These are phyloP conservation scores for Nemania sp. DNA, from an alignment of 2,329 filamentous ascomycete species.

Conservation along the genomic window DNA sequence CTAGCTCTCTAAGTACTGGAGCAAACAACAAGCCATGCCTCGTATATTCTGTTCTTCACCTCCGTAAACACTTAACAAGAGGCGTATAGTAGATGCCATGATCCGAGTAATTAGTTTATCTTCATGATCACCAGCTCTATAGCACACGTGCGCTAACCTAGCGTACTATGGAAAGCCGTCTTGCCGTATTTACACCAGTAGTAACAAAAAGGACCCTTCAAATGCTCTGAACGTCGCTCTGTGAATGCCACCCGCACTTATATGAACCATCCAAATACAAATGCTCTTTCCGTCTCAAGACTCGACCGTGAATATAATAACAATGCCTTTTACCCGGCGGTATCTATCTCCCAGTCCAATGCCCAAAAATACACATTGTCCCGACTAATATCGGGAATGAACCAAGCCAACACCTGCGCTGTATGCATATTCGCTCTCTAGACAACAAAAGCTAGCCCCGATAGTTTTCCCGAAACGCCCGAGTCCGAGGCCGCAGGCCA, in stretches of 20 bases:
- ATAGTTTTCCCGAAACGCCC: neutral
- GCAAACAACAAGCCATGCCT: too few species aligned
- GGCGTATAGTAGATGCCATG: neutral
- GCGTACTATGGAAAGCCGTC: too few species aligned
- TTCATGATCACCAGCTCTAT: neutral
- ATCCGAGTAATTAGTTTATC: neutral
- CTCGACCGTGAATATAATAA: neutral
- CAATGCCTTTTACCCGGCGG: too few species aligned
- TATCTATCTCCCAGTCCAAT: neutral
- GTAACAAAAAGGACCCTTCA: neutral
- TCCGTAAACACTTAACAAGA: neutral
- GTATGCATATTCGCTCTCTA: too few species aligned
- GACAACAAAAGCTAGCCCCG: neutral
- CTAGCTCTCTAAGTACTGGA: too few species aligned
- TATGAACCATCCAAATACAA: neutral
- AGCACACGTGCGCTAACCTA: too few species aligned
- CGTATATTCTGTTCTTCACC: neutral
- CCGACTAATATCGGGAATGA: neutral
- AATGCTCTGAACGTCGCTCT: too few species aligned
- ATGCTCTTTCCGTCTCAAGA: too few species aligned
- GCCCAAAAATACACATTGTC: neutral
- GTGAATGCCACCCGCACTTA: neutral
- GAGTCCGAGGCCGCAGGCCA: neutral
- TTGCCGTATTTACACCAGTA: neutral
- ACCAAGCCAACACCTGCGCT: too few species aligned